Base-by-base conservation (phyloP, 2,329 filamentous ascomycete genomes). In the Fusarium drepaniforme region DNA sequence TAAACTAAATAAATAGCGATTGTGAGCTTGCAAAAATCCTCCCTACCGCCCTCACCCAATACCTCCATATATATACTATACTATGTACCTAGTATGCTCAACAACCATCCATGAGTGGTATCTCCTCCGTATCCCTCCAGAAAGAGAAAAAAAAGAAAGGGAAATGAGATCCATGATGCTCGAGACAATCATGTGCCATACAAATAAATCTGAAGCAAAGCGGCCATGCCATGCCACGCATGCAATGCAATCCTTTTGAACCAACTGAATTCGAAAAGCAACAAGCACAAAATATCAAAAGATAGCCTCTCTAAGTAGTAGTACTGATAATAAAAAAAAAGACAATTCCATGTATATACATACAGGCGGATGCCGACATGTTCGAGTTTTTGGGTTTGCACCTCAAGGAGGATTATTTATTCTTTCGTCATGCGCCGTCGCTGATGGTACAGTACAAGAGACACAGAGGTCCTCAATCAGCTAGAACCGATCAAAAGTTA, bases 241-340 rank as follows among this genome's bases (percentile, higher is more conserved):
- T 53, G 75, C 75, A 75, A 77, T 77, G 75, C 76, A 75, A 71
- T 64, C 76, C 68, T 65, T 66, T 68, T 73, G 64, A 75, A 57
- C 33, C 68, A 68, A 51, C 44, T 67, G 67, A 73, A 62, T 62
- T 46, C 28, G n/a, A 57, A 30, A 23, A 35, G 46, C 28, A 62
- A 21, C 13, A 35, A 61, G 25, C 64, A 53, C 38, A 57, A 71
- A 73, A 62, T 40, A 28, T 57, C 53, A 75, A 46, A 64, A 57
- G 5, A 57, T 35, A n/a, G 62, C 72, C 66, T 70, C 71, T 57
- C 68, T 75, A 73, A 53, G 33, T 35, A 35, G 33, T 35, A 35
- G 33, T 35, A 35, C 12, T 35, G 13, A 33, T 53, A 53, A 16
- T 51, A 33, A 70, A 23, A 35, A 57, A 57, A 69, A 68, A 72